A percentile compares a stretch with the other conserved stretches of the same genome.
These are phyloP conservation scores for Nepenthes gracilis DNA, from an alignment of 148 eudicot species.

Conservation along the genomic window DNA sequence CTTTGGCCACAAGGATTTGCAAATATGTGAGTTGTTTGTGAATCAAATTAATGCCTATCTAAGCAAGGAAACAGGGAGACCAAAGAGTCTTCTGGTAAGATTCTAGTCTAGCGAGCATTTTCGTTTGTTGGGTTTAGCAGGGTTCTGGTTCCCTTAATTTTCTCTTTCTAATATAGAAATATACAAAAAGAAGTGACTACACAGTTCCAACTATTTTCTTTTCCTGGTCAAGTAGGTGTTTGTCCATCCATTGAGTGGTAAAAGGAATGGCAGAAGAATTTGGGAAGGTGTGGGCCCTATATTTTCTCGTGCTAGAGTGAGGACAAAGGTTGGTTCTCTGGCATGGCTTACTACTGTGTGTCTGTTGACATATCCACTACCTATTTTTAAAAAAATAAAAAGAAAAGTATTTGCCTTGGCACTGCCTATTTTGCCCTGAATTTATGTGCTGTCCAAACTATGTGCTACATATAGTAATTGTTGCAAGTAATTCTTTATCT, in stretches of 20 bases:
- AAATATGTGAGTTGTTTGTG: conserved; percentile 50
- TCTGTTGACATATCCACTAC: neutral
- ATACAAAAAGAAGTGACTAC: neutral
- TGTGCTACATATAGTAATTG: neutral
- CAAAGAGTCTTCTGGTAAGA: conserved; percentile 81
- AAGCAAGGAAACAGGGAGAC: conserved; percentile 48
- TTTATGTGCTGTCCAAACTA: neutral
- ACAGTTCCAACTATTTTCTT: conserved; percentile 1
- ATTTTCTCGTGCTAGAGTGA: conserved; percentile 76
- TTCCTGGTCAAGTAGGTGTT: conserved; percentile 54
- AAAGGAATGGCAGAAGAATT: conserved; percentile 52
- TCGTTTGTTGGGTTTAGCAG: neutral
- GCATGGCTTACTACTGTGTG: neutral
- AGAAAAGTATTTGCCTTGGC: no score
- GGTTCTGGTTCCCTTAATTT: neutral
- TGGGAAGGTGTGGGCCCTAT: conserved; percentile 83
- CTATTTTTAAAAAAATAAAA: no score
- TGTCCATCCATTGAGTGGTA: conserved; percentile 88
- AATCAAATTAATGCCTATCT: conserved; percentile 36
- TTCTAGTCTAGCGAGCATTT: conserved; percentile 1
- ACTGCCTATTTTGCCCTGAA: no score
- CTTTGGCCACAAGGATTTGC: conserved; percentile 62
- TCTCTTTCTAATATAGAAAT: no score
- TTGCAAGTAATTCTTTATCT: no score
- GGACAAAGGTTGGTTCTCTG: conserved; percentile 45